Evolutionary conservation across 2,329 filamentous ascomycete genomes (phyloP), one percentile per base, ranked within the genome.

Genomic region (Trichothecium sympodiale): DNA sequence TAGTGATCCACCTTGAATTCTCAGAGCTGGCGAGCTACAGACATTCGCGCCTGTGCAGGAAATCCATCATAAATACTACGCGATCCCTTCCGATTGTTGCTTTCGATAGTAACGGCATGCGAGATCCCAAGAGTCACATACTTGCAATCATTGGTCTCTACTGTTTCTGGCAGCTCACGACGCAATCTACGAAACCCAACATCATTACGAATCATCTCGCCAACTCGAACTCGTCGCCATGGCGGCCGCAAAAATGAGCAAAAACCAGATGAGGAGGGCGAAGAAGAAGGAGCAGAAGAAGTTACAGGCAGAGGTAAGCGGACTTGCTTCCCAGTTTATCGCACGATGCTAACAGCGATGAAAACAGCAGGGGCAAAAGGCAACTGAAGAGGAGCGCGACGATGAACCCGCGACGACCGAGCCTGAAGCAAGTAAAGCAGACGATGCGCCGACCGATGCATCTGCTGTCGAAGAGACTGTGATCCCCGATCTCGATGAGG

Each of bases 281-380:
- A 88, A 89, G 69, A 94, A 91, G 74, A 95, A 94, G 78, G 83
- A 86, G 50, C 77, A 85, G 55, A 93, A 93, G 65, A 78, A 78
- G 51, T 61, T 74, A 46, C 62, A 71, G 35, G 63, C 72, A 56
- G 64, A 77, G 49, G 74, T 75, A 37, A 43, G 46, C 30, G 15
- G 12, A 17, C 20, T 16, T 13, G 25, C 25, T 13, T 25, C 6
- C 13, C 5, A 3, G 8, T 6, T 5, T 13, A n/a, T 5, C 5
- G 15, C 3, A 15, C 13, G 15, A 25, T 16, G 5, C 12, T 31
- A 30, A 17, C n/a, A 3, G 6, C n/a, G 26, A 8, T n/a, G 20
- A 12, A 12, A 12, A 12, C 20, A 25, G 20, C 20, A 25, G n/a
- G 14, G n/a, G 17, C 16, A 32, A n/a, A 32, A 25, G 13, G 14